A percentile compares a stretch with the other conserved stretches of the same genome.
These are phyloP conservation scores for Suillus cothurnatus DNA, from an alignment of 768 basidiomycete species.

Conservation along the genomic window DNA sequence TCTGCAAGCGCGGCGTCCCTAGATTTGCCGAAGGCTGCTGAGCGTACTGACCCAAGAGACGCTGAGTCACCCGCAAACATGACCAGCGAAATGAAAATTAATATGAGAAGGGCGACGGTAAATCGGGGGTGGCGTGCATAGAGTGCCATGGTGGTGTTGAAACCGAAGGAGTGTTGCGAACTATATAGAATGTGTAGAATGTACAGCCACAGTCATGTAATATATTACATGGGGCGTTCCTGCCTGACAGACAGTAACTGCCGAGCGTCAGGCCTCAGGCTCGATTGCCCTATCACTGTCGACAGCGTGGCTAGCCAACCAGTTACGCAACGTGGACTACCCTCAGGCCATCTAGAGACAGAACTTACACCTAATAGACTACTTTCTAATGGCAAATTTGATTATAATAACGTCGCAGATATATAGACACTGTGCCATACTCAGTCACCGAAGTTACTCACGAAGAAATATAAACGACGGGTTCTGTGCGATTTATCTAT, in stretches of 20 bases:
- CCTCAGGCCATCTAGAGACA: too few relatives aligned
- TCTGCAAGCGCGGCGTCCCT: slow-evolving; percentile 11
- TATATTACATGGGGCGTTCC: neutral
- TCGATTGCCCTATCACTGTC: neutral
- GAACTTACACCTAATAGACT: too few relatives aligned
- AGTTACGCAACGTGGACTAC: too few relatives aligned
- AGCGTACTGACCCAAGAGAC: neutral
- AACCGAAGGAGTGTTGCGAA: slow-evolving; percentile 13
- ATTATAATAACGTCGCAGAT: too few relatives aligned
- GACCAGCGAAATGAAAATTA: slow-evolving; percentile 29
- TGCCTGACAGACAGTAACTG: too few relatives aligned
- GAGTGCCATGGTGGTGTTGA: slow-evolving; percentile 24
- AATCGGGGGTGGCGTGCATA: slow-evolving; percentile 34
- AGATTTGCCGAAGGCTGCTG: slow-evolving; percentile 11
- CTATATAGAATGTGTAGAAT: neutral
- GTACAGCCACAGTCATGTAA: neutral
- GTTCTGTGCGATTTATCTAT: too few relatives aligned
- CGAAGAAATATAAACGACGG: too few relatives aligned
- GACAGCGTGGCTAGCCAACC: too few relatives aligned
- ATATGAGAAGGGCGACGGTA: slow-evolving; percentile 27
- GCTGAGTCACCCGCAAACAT: slow-evolving; percentile 24
- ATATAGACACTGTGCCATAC: too few relatives aligned
- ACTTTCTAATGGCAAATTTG: too few relatives aligned
- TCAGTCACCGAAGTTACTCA: too few relatives aligned
- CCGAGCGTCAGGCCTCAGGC: neutral